Conservation (phyloP, 2,329 filamentous ascomycete genomes). For the Colletotrichum tropicale region DNA sequence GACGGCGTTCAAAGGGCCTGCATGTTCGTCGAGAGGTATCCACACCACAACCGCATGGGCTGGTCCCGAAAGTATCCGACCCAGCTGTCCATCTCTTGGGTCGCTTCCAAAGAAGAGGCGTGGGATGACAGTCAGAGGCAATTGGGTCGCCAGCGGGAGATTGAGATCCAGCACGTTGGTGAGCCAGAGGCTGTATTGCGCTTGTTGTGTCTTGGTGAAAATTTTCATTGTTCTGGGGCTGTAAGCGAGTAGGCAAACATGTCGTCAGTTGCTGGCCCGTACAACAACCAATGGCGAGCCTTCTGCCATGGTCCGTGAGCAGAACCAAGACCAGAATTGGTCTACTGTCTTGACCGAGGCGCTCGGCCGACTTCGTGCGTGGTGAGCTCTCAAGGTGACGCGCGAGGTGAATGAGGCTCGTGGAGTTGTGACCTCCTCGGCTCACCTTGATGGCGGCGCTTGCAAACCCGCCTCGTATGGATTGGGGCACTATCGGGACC, state of each 20-base stretch:
- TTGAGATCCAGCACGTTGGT: neutral
- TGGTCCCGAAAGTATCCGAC: constrained; percentile 15
- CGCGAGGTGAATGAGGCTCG: neutral
- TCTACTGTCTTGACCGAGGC: neutral
- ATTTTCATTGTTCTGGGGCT: neutral
- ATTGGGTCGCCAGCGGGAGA: neutral
- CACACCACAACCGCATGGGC: neutral
- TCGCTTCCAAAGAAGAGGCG: neutral
- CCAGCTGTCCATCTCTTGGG: neutral
- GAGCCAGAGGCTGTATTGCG: neutral
- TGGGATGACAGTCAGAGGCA: neutral
- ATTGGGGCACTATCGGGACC: neutral
- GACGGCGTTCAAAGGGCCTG: neutral
- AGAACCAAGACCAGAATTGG: neutral
- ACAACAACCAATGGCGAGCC: neutral
- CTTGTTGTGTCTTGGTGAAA: neutral
- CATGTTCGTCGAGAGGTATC: neutral
- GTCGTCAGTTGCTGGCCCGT: neutral
- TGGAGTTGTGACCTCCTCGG: neutral
- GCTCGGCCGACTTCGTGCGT: neutral
- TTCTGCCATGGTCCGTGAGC: neutral
- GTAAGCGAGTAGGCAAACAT: neutral
- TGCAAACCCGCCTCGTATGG: neutral
- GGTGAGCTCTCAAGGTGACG: neutral
- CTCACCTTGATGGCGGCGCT: constrained; percentile 1